Base-by-base conservation (phyloP, 305 asterid genomes). In the Fraxinus platypoda region DNA sequence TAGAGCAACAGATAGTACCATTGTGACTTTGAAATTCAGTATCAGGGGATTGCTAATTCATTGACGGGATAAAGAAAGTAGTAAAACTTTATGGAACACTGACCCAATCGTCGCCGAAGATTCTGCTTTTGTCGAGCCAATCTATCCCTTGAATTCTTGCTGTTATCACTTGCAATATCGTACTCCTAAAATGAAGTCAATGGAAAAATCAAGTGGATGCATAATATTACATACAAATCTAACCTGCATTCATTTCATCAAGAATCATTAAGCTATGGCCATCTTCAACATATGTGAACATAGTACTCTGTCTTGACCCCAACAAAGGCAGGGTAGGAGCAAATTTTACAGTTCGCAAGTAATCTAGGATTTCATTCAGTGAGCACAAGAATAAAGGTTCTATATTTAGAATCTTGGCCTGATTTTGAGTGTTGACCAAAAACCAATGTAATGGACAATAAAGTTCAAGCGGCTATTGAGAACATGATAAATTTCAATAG, bases 81-180 rank as follows among this genome's bases (percentile, higher is more conserved):
- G 43, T 4, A 71, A 8, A 30, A 13, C 11, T 71, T 13, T 12
- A 33, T 71, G 26, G 46, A 15, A 71, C 85, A 89, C 97, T 88
- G 84, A 94, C 98, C 98, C 88, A 94, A 89, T 87, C 99, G 94
- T 52, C 97, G 97, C 83, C 83, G 91, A 85, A 94, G 95, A 86
- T 93, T 94, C 87, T 93, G 97, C 88, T 96, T 96, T 88, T 94
- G 99, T 46, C 98, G 92, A 81, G 94, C 93, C 89, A 96, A 86
- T 81, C 98, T 89, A 84, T 96, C 98, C 87, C 89, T 93, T 74
- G 98, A 91, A 82, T 93, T 96, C 92, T 92, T 96, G 87, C 88
- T 78, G 85, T 84, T 91, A 81, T 94, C 99, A 78, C 68, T 92
- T 31, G 97, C 92, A 87, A 93, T 87, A 86, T 96, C 99, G 84